These are phyloP conservation scores for Fusarium verticillioides DNA, from an alignment of 2,329 filamentous ascomycete species.

Conservation along the genomic window DNA sequence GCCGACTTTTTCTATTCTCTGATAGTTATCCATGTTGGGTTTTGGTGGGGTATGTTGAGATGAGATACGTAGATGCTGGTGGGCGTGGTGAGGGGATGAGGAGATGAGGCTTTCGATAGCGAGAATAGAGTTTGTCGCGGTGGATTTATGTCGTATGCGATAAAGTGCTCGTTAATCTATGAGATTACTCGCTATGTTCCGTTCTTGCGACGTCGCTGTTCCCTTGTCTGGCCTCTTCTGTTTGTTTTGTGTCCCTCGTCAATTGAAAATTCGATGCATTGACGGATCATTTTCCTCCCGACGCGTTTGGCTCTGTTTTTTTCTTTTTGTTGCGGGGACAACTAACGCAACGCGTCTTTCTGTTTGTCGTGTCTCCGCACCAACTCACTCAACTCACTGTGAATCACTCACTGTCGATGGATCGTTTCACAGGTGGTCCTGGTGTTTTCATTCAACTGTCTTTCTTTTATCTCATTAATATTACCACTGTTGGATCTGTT, in stretches of 20 bases:
- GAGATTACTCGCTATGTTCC: not conserved
- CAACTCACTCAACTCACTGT: not conserved
- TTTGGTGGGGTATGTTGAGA: constrained; percentile 3
- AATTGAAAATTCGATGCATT: constrained; percentile 24
- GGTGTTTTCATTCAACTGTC: not conserved
- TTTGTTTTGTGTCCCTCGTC: constrained; percentile 14
- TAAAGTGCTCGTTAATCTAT: not conserved
- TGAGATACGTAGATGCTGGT: not conserved
- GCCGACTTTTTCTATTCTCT: constrained; percentile 96
- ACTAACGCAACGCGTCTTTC: not conserved
- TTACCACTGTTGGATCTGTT: accelerated
- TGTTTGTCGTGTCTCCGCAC: not conserved
- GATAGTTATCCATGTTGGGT: constrained; percentile 86
- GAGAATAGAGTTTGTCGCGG: constrained; percentile 12
- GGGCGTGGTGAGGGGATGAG: not conserved
- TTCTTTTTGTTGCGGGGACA: constrained; percentile 25
- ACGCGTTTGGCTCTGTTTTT: not conserved
- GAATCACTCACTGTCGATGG: not conserved
- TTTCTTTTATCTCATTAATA: not conserved
- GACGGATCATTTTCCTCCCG: constrained; percentile 34
- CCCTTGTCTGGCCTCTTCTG: not conserved
- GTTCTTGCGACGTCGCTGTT: not conserved
- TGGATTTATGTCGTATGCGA: not conserved
- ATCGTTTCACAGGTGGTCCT: accelerated
- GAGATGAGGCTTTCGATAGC: not conserved